A percentile compares a stretch with the other conserved stretches of the same genome.
phyloP scores from a whole-genome alignment of 169 alveolate species.

The Plasmodium vivax region DNA sequence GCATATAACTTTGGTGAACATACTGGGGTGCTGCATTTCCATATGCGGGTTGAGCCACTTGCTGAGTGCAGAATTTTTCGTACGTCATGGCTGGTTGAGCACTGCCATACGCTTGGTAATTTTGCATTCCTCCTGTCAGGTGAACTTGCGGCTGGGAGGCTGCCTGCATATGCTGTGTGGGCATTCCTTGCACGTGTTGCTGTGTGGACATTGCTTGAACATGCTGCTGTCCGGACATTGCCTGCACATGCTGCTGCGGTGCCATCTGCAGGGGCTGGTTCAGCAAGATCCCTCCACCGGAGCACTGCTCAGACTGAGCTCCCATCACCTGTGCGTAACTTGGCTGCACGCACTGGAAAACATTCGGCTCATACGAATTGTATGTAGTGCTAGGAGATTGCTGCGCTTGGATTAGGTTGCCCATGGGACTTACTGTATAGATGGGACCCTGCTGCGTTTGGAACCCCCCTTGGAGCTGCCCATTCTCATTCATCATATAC shows the following conservation, averaged over 20 bases:
- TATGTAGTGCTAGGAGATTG: background rate
- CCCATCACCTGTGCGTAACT: background rate
- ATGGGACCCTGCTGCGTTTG: slow-evolving; percentile 6
- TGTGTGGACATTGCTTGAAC: background rate
- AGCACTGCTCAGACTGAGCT: background rate
- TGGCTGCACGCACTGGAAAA: slow-evolving; percentile 10
- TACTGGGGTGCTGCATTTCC: slow-evolving; percentile 2
- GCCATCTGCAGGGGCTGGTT: slow-evolving; percentile 19
- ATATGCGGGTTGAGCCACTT: background rate
- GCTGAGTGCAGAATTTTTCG: slow-evolving; percentile 8
- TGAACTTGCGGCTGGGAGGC: slow-evolving; percentile 5
- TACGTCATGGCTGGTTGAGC: background rate
- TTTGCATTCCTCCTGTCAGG: background rate
- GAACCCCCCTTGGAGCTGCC: background rate
- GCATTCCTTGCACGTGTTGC: background rate
- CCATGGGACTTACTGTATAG: slow-evolving; percentile 5
- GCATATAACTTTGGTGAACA: slow-evolving; percentile 3
- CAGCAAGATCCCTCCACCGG: background rate
- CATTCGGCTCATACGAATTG: background rate
- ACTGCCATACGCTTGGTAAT: slow-evolving; percentile 8
- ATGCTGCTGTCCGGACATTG: background rate
- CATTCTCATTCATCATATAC: slow-evolving; percentile 33
- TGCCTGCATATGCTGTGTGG: background rate
- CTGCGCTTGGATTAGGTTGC: slow-evolving; percentile 7
- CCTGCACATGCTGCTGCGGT: background rate